Percentiles rank a stretch among this genome's conserved stretches.
Conservation (phyloP, 768 basidiomycete species). For the Boletus sp. region DNA sequence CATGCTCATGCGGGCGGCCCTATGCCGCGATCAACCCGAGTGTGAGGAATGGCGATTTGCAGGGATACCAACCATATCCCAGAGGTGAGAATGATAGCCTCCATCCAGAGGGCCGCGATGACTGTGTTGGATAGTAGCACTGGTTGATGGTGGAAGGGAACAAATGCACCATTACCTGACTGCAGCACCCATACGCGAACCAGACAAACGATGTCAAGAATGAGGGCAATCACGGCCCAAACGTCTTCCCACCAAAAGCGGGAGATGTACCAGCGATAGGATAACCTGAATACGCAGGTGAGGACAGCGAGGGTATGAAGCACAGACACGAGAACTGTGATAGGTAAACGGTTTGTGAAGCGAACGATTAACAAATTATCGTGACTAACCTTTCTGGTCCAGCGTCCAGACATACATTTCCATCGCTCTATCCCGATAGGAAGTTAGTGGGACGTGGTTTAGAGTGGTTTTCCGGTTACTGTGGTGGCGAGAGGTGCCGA, state of each 20-base stretch:
- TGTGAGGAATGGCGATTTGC: neutral
- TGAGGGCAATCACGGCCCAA: neutral
- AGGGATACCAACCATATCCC: neutral
- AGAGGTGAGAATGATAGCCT: neutral
- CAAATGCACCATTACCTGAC: neutral
- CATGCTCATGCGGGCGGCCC: slow-evolving; percentile 5
- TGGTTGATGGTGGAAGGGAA: no score
- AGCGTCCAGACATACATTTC: neutral
- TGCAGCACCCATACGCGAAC: neutral
- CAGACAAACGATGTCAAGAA: neutral
- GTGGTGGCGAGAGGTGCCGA: neutral
- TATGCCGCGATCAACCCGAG: neutral
- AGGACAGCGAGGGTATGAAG: neutral
- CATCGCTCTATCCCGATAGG: neutral
- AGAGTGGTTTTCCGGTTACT: neutral
- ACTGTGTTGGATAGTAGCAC: neutral
- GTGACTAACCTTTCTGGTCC: neutral
- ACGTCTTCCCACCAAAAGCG: slow-evolving; percentile 2
- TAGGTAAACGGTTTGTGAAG: neutral
- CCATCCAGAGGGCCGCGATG: neutral
- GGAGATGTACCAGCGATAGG: slow-evolving; percentile 1
- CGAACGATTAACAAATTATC: no score
- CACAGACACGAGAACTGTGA: neutral
- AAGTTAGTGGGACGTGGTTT: neutral
- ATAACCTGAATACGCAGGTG: neutral